Evolutionary conservation across 2,329 filamentous ascomycete genomes (phyloP).

Genomic region (Sphaerulina vaccinii): DNA sequence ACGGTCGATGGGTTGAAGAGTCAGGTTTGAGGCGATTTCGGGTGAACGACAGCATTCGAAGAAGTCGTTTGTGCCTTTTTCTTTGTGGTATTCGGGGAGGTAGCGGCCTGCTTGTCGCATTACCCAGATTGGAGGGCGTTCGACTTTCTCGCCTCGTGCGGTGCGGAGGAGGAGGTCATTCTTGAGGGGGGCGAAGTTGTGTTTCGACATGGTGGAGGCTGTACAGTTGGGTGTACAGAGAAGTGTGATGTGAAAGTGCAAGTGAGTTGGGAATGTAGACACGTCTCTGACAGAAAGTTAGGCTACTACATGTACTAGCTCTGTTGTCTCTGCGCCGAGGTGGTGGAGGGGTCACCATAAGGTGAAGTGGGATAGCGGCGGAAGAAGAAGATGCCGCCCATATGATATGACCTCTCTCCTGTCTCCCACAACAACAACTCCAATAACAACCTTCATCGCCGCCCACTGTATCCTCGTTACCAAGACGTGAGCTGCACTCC

Average conservation of each 20-base stretch:
- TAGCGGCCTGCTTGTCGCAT: slow-evolving; percentile 99
- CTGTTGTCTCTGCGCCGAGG: slow-evolving; percentile 3
- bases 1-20: slow-evolving; percentile 90
- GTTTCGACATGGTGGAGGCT: slow-evolving; percentile 11
- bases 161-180: slow-evolving; percentile 91
- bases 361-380: slow-evolving; percentile 5
- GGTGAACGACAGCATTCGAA: slow-evolving; percentile 95
- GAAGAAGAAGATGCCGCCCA: background rate
- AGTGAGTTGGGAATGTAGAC: slow-evolving; percentile 1
- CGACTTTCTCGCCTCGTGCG: slow-evolving; percentile 84
- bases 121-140: slow-evolving; percentile 95
- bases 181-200: slow-evolving; percentile 75
- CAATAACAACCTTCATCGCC: background rate
- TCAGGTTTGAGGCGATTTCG: slow-evolving; percentile 88
- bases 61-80: slow-evolving; percentile 87
- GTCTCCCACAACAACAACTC: background rate
- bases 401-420: no score
- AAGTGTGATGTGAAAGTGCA: background rate
- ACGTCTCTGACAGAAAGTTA: slow-evolving; percentile 1
- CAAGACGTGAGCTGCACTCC: background rate
- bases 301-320: background rate
- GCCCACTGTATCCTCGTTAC: background rate
- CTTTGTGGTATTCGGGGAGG: slow-evolving; percentile 95
- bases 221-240: slow-evolving; percentile 1
- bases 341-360: background rate